Conservation (phyloP, 2,329 filamentous ascomycete genomes). For the Diaporthe velutina region DNA sequence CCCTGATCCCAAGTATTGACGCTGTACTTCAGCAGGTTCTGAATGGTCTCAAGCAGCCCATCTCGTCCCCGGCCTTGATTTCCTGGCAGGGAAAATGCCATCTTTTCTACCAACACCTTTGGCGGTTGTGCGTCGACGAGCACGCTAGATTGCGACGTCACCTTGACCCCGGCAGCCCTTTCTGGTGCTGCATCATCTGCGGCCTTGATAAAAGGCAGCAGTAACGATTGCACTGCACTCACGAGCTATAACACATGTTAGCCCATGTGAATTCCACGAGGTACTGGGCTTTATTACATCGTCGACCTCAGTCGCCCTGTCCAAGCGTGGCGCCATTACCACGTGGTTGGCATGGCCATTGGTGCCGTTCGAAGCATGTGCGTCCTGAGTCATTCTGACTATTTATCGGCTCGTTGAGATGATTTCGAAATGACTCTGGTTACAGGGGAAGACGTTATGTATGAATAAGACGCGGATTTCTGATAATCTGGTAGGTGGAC, state of each 20-base stretch:
- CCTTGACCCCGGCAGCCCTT: background rate
- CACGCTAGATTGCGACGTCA: background rate
- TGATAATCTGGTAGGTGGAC: background rate
- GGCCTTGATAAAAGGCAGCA: background rate
- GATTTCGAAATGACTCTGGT: background rate
- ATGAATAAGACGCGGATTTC: background rate
- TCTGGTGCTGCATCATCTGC: background rate
- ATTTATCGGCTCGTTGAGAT: background rate
- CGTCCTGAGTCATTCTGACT: background rate
- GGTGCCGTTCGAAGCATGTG: background rate
- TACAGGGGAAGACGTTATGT: background rate
- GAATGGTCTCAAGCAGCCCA: slow-evolving; percentile 64
- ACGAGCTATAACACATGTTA: background rate
- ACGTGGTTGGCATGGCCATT: background rate
- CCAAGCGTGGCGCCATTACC: background rate
- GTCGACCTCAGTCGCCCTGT: background rate
- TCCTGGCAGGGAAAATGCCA: background rate
- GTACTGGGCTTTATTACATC: background rate
- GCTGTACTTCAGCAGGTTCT: slow-evolving; percentile 83
- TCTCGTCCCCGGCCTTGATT: background rate
- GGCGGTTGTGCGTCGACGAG: background rate
- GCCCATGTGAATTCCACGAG: background rate
- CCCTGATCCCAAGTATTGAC: slow-evolving; percentile 99
- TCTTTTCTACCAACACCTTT: background rate
- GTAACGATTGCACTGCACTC: background rate